Conservation (phyloP, 2,329 filamentous ascomycete species). For the Aureobasidium sp. region DNA sequence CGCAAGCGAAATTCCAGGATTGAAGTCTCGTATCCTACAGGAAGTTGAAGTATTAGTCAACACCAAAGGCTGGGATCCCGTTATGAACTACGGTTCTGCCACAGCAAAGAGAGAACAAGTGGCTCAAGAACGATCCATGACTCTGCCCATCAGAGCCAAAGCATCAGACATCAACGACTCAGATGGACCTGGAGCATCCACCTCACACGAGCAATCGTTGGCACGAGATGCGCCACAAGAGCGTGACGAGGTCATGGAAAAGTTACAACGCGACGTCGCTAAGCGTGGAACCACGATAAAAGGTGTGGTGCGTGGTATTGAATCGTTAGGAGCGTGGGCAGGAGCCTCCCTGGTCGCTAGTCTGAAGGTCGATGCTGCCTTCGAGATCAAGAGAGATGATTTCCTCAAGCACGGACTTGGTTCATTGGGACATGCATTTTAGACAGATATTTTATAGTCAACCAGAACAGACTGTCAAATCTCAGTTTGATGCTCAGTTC, state of each 20-base stretch:
- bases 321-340: constrained; percentile 66
- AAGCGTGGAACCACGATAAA: constrained; percentile 40
- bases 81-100: constrained; percentile 59
- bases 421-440: background rate
- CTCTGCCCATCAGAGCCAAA: background rate
- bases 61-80: constrained; percentile 67
- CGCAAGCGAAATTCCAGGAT: constrained; percentile 67
- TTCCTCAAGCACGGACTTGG: constrained; percentile 58
- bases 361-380: constrained; percentile 61
- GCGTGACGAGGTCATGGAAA: constrained; percentile 52
- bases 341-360: constrained; percentile 65
- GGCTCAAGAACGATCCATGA: background rate
- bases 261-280: constrained; percentile 46
- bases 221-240: constrained; percentile 36
- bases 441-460: too few relatives aligned
- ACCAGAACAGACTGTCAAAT: too few relatives aligned
- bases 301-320: constrained; percentile 58
- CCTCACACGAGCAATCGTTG: background rate
- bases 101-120: background rate
- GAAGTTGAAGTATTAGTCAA: constrained; percentile 65
- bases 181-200: background rate
- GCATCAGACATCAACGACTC: background rate
- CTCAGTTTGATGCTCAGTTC: too few relatives aligned
- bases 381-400: constrained; percentile 62
- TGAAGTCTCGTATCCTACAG: constrained; percentile 68